These are phyloP conservation scores for Styphnolobium japonicum DNA, from an alignment of 306 rosid genomes.

Conservation along the genomic window DNA sequence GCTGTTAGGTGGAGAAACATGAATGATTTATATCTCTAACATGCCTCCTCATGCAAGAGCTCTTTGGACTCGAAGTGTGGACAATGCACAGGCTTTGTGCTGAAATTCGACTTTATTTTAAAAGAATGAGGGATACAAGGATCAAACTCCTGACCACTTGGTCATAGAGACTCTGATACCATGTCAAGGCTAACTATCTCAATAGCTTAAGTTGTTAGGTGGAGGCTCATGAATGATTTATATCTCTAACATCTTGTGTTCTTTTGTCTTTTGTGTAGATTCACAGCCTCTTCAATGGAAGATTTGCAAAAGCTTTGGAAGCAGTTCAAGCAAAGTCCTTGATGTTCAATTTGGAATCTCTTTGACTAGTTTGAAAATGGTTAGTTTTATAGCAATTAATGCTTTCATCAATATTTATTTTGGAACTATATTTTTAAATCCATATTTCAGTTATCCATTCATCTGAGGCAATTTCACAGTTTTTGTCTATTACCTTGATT, in stretches of 20 bases:
- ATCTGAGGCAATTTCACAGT: background rate
- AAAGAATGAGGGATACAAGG: too few species aligned
- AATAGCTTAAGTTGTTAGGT: too few species aligned
- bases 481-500: background rate
- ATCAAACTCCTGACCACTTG: too few species aligned
- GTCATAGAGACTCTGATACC: too few species aligned
- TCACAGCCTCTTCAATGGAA: conserved; percentile 79
- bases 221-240: too few species aligned
- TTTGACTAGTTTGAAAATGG: conserved; percentile 69
- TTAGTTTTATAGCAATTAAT: conserved; percentile 26
- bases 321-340: conserved; percentile 57
- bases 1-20: too few species aligned
- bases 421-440: background rate
- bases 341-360: conserved; percentile 81
- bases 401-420: background rate
- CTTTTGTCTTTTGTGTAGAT: conserved; percentile 39
- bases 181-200: too few species aligned
- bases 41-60: too few species aligned
- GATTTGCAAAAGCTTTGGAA: conserved; percentile 64
- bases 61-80: too few species aligned
- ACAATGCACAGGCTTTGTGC: too few species aligned
- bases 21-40: too few species aligned
- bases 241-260: background rate
- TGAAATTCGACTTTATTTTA: too few species aligned
- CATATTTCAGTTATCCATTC: background rate